Percentiles rank a stretch among this genome's conserved stretches.
Evolutionary conservation across 306 rosid species (phyloP).

Genomic region (Clitoria ternatea): DNA sequence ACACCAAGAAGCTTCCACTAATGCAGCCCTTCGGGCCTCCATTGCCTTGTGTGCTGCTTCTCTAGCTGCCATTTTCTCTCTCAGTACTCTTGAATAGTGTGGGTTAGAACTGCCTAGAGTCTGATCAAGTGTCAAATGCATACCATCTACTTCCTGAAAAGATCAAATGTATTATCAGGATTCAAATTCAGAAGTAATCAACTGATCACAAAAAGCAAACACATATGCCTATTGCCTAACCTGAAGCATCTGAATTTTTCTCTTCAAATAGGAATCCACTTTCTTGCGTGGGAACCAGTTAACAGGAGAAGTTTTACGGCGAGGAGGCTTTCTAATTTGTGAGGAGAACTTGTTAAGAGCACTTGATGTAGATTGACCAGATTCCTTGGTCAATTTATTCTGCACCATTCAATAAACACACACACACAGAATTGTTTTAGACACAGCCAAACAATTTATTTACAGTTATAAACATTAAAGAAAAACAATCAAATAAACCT

Average conservation of each 20-base stretch:
- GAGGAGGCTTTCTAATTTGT: conserved; percentile 79
- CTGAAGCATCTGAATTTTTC: conserved; percentile 94
- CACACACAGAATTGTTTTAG: neutral
- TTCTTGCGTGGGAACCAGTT: conserved; percentile 92
- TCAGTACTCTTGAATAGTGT: conserved; percentile 76
- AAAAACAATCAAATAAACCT: neutral
- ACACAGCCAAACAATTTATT: neutral
- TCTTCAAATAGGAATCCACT: conserved; percentile 76
- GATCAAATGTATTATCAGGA: conserved; percentile 1
- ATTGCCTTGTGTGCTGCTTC: conserved; percentile 80
- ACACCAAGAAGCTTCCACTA: conserved; percentile 99
- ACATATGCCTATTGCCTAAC: conserved; percentile 29
- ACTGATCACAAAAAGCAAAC: neutral
- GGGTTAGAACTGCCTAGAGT: conserved; percentile 92
- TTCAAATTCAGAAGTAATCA: neutral
- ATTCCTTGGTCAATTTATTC: conserved; percentile 58
- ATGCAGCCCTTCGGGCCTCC: conserved; percentile 79
- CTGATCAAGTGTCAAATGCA: conserved; percentile 86
- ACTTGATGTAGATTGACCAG: conserved; percentile 40
- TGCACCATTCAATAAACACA: conserved; percentile 32
- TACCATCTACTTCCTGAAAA: conserved; percentile 72
- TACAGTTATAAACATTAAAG: neutral
- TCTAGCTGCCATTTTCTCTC: conserved; percentile 92
- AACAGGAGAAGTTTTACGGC: conserved; percentile 72
- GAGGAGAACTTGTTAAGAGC: conserved; percentile 61